A percentile compares a stretch with the other conserved stretches of the same genome.
Evolutionary conservation across 2,329 filamentous ascomycete genomes (phyloP).

Genomic region (Aureobasidium pullulans): DNA sequence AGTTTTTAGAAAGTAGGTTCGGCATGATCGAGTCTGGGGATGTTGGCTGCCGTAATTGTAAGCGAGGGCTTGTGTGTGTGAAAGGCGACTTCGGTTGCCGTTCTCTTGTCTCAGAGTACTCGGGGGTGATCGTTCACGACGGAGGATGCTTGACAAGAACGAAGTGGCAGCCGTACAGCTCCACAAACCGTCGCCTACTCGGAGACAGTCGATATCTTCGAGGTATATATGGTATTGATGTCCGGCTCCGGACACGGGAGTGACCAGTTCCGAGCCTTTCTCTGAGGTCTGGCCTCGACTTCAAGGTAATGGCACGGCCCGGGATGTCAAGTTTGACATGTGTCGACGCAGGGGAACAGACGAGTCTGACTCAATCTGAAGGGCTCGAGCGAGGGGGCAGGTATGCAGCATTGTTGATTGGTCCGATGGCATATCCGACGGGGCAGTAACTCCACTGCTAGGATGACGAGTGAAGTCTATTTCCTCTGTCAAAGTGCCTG

Average conservation of each 20-base stretch:
- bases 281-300: neutral
- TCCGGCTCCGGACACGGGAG: neutral
- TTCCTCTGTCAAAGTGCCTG: neutral
- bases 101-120: neutral
- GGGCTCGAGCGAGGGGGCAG: no score
- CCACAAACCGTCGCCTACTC: neutral
- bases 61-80: neutral
- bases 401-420: neutral
- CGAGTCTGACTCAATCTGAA: neutral
- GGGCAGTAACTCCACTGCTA: neutral
- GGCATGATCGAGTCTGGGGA: neutral
- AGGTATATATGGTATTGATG: neutral
- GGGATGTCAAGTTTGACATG: slow-evolving; percentile 4
- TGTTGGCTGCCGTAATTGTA: neutral
- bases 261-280: neutral
- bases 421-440: neutral
- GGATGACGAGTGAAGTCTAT: neutral
- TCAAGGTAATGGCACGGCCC: slow-evolving; percentile 4
- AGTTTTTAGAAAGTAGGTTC: neutral
- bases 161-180: neutral
- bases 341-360: slow-evolving; percentile 1
- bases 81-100: neutral
- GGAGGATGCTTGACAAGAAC: no score
- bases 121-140: no score
- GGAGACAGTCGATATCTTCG: neutral